Percentiles rank a stretch among this genome's conserved stretches.
Evolutionary conservation across 2,329 filamentous ascomycete genomes (phyloP).

Genomic region (Aspergillus texensis): DNA sequence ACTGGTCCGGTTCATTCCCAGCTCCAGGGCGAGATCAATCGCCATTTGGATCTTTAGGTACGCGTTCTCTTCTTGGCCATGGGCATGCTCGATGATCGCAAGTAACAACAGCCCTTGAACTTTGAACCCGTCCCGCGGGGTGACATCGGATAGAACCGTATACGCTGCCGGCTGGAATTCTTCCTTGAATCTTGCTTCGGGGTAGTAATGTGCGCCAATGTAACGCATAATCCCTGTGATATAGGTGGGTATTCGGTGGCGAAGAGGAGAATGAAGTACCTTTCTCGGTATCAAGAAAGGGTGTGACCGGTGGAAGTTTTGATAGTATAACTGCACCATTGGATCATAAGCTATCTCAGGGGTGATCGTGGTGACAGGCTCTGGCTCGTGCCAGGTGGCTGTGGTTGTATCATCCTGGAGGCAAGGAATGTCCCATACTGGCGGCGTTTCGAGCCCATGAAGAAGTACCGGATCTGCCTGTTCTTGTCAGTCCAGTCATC

Average conservation of each 20-base stretch:
- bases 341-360: conserved; percentile 25
- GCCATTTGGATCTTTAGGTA: conserved; percentile 57
- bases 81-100: conserved; percentile 32
- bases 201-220: conserved; percentile 54
- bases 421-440: conserved; percentile 10
- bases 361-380: neutral
- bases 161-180: conserved; percentile 23
- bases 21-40: conserved; percentile 68
- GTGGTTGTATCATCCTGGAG: conserved; percentile 11
- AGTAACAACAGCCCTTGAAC: conserved; percentile 37
- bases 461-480: conserved; percentile 16
- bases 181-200: conserved; percentile 28
- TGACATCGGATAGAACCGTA: conserved; percentile 11
- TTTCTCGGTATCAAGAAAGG: conserved; percentile 53
- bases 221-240: conserved; percentile 53
- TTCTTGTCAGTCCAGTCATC: neutral
- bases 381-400: conserved; percentile 6
- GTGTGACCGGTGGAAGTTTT: conserved; percentile 54
- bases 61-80: conserved; percentile 28
- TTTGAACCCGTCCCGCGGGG: conserved; percentile 30
- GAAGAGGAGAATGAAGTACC: conserved; percentile 26
- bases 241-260: conserved; percentile 42
- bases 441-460: conserved; percentile 12
- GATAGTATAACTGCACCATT: conserved; percentile 53
- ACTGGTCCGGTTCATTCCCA: conserved; percentile 69